Percentiles rank a stretch among this genome's conserved stretches.
phyloP scores from a whole-genome alignment of 1,284 basidiomycete species.

The Fistulinella staudtii region DNA sequence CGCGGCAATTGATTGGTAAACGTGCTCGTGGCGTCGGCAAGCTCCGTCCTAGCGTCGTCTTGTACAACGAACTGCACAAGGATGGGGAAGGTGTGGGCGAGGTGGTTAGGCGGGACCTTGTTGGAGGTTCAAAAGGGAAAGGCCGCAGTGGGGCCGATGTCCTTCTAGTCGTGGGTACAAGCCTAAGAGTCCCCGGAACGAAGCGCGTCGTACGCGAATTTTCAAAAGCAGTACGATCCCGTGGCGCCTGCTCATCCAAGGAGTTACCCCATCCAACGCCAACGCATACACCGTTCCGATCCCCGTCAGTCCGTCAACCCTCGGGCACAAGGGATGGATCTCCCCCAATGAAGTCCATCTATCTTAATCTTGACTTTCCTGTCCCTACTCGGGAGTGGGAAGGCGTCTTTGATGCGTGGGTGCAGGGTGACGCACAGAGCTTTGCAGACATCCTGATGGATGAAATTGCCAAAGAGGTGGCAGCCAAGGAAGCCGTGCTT shows the following conservation, averaged over 20 bases:
- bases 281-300: conserved; percentile 34
- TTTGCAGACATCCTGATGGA: conserved; percentile 62
- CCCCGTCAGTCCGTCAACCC: conserved; percentile 39
- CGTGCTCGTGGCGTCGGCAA: conserved; percentile 79
- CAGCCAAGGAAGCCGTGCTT: conserved; percentile 45
- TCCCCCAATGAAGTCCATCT: conserved; percentile 66
- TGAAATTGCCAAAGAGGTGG: conserved; percentile 51
- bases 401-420: conserved; percentile 88
- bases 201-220: conserved; percentile 92
- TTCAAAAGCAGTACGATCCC: conserved; percentile 70
- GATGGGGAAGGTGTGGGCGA: conserved; percentile 86
- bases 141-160: conserved; percentile 74
- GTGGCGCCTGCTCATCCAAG: conserved; percentile 32
- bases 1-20: conserved; percentile 73
- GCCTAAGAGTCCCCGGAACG: conserved; percentile 86
- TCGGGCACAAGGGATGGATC: conserved; percentile 41
- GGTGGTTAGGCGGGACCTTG: conserved; percentile 71
- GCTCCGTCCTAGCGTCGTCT: conserved; percentile 82
- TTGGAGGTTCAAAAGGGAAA: conserved; percentile 62
- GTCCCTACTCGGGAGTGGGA: conserved; percentile 85
- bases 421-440: conserved; percentile 83
- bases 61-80: conserved; percentile 89
- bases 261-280: conserved; percentile 22
- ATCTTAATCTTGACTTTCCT: conserved; percentile 89
- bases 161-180: conserved; percentile 88